Conservation (phyloP, 1,284 basidiomycete species). For the Malassezia obtusa region DNA sequence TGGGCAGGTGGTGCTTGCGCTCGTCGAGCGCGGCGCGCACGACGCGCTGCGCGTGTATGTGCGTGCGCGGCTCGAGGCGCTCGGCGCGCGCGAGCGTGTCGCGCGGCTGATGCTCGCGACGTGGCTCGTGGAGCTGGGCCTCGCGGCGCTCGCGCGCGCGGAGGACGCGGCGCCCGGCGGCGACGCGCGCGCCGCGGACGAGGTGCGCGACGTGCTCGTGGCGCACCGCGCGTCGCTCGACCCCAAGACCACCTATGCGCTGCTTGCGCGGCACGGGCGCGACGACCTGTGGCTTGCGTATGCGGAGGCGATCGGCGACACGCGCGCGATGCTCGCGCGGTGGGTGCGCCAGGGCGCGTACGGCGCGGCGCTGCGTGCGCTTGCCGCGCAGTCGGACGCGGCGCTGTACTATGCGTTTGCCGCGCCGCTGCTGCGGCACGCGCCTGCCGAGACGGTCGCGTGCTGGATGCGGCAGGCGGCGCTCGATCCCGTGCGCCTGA, state of each 20-base stretch:
- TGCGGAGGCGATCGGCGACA: constrained; percentile 71
- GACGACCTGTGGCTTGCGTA: constrained; percentile 86
- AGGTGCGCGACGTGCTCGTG: background rate
- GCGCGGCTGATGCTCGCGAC: constrained; percentile 97
- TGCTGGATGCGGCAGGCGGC: constrained; percentile 74
- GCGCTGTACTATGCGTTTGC: constrained; percentile 90
- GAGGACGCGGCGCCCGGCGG: constrained; percentile 58
- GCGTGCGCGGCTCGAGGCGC: constrained; percentile 73
- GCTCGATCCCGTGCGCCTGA: constrained; percentile 71
- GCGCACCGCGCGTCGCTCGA: constrained; percentile 65
- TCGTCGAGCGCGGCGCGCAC: constrained; percentile 79
- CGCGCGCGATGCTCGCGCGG: constrained; percentile 76
- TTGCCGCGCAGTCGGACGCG: constrained; percentile 64
- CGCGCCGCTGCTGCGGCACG: constrained; percentile 72
- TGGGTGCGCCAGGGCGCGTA: constrained; percentile 86
- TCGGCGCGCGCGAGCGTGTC: constrained; percentile 59
- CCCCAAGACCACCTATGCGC: constrained; percentile 72
- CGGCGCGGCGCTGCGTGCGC: constrained; percentile 74
- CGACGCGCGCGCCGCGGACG: constrained; percentile 54
- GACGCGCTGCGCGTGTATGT: constrained; percentile 87
- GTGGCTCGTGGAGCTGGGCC: constrained; percentile 95
- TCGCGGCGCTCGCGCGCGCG: constrained; percentile 88
- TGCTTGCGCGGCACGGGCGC: constrained; percentile 84
- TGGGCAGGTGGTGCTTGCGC: constrained; percentile 82
- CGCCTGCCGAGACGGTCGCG: constrained; percentile 78